Evolutionary conservation across 176 grass and related monocot species (phyloP), one percentile per base, ranked within the genome.

Genomic region (Carex cristatella): DNA sequence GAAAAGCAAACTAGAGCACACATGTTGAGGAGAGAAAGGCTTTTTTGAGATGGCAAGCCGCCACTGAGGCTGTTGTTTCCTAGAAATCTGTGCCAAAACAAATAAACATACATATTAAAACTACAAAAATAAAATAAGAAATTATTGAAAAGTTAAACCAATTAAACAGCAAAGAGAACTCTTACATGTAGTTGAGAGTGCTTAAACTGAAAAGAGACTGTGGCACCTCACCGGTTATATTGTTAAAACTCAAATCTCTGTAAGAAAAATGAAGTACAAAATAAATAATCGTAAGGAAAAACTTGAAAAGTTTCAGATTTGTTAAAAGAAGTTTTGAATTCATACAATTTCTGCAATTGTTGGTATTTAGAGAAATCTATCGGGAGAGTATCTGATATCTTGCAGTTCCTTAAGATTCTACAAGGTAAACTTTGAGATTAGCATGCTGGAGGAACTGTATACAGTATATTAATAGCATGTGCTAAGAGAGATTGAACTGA

Each of bases 241-340:
- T 93, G 87, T 97, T 92, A 79, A 94, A 94, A 81, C 94, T 97
- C 86, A 97, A 88, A 92, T 97, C 94, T 80, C 94, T 97, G 79
- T 7, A 61, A 62, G 44, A 70, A 42, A 67, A 58, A 33, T 9
- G 30, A 57, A 79, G 61, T 15, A 61, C 18, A 79, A 13, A 31
- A 35, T 0, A 79, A 32, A 5, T n/a, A 60, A 16, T 31, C 0
- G 4, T 33, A 69, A 69, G 13, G 5, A 40, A 40, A 69, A 69
- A 40, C 32, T 38, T 31, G 38, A 38, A 35, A 58, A 30, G 69
- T 38, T 30, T 78, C 73, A 55, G 0, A 44, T 62, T 23, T 46
- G 44, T 81, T 38, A 19, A 5, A 72, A 53, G 18, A 74, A 31
- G 14, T 49, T 60, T 31, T 62, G 10, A 53, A 37, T 76, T 55